phyloP scores from a whole-genome alignment of 345 rosid genomes.

The Populus davidiana region DNA sequence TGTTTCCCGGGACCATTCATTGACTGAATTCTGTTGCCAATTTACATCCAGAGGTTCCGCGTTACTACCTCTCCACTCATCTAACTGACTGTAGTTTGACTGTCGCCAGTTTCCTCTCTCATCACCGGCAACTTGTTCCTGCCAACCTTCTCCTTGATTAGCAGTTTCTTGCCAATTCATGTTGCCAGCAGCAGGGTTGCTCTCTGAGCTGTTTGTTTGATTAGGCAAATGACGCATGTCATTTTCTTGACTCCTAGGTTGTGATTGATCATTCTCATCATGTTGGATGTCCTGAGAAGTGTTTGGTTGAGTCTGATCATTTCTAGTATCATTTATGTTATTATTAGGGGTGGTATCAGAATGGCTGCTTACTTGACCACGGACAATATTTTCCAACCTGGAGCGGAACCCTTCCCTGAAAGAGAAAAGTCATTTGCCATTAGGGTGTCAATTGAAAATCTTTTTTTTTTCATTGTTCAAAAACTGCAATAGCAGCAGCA shows the following conservation, averaged over 20 bases:
- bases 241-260: constrained; percentile 43
- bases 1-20: constrained; percentile 53
- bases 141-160: constrained; percentile 46
- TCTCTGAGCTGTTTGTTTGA: constrained; percentile 40
- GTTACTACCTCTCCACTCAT: constrained; percentile 48
- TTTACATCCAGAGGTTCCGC: constrained; percentile 51
- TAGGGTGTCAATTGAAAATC: not conserved
- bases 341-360: constrained; percentile 43
- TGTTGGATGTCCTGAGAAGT: constrained; percentile 40
- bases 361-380: constrained; percentile 56
- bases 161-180: constrained; percentile 53
- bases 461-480: not conserved
- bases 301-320: constrained; percentile 35
- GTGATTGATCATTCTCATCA: constrained; percentile 44
- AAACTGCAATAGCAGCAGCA: not conserved
- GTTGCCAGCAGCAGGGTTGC: constrained; percentile 33
- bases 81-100: constrained; percentile 38
- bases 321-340: constrained; percentile 42
- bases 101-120: constrained; percentile 55
- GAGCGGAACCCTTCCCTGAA: constrained; percentile 87
- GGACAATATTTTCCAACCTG: constrained; percentile 66
- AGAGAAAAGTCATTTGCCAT: constrained; percentile 9
- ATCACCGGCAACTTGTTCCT: constrained; percentile 39
- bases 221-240: constrained; percentile 38
- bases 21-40: constrained; percentile 51